Percentiles rank a stretch among this genome's conserved stretches.
phyloP scores from a whole-genome alignment of 2,329 filamentous ascomycete genomes.

The Exophiala phaeomuriformis region DNA sequence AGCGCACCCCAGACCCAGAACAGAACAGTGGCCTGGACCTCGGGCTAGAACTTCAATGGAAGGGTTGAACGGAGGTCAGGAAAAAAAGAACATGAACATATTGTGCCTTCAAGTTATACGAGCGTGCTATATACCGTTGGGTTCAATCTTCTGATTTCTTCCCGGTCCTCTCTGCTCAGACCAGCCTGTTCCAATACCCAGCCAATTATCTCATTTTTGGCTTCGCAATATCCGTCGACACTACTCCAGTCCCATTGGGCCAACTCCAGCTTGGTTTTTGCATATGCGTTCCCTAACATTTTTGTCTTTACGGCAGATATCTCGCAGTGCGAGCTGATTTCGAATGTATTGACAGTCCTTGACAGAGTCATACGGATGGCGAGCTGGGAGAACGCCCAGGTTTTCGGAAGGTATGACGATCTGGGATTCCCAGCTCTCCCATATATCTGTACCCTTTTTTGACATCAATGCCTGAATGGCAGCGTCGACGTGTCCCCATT shows the following conservation, averaged over 20 bases:
- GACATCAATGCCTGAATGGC: conserved; percentile 30
- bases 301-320: conserved; percentile 30
- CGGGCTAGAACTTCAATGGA: too few relatives aligned
- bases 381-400: conserved; percentile 26
- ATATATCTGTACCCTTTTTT: conserved; percentile 32
- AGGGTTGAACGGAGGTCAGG: too few relatives aligned
- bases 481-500: conserved; percentile 26
- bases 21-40: too few relatives aligned
- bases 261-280: conserved; percentile 14
- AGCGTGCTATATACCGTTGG: conserved; percentile 1
- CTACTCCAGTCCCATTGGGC: conserved; percentile 15
- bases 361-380: conserved; percentile 36
- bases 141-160: conserved; percentile 15
- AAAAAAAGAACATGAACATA: background rate
- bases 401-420: conserved; percentile 33
- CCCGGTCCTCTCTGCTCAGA: conserved; percentile 12
- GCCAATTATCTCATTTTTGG: conserved; percentile 21
- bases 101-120: background rate
- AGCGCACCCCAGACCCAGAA: too few relatives aligned
- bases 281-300: conserved; percentile 30
- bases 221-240: conserved; percentile 22
- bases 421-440: conserved; percentile 33
- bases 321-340: conserved; percentile 37
- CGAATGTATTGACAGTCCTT: conserved; percentile 31
- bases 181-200: conserved; percentile 19